Evolutionary conservation across 75 land plant genomes (phyloP).

Genomic region (Sequoiadendron giganteum): DNA sequence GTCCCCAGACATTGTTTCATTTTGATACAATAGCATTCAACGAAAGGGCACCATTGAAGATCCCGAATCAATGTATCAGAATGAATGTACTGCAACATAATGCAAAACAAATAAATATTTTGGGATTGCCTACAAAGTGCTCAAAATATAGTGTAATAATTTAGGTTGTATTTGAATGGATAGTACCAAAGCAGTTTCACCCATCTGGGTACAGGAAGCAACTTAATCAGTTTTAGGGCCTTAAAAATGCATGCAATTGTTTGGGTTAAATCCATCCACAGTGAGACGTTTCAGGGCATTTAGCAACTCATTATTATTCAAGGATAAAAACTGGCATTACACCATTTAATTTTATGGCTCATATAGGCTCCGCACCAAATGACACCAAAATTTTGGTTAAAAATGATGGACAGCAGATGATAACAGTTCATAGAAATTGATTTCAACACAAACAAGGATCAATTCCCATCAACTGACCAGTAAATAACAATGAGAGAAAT

Average conservation of each 20-base stretch:
- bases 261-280: not conserved
- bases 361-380: not conserved
- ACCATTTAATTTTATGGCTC: not conserved
- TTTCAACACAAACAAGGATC: not conserved
- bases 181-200: not conserved
- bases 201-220: not conserved
- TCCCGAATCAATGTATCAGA: not conserved
- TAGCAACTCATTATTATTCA: not conserved
- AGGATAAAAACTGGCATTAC: not conserved
- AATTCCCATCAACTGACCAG: not conserved
- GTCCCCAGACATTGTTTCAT: not conserved
- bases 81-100: not conserved
- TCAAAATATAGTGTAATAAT: not conserved
- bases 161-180: not conserved
- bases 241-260: not conserved
- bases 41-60: not conserved
- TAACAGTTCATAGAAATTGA: not conserved
- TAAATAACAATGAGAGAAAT: not conserved
- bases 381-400: not conserved
- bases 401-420: not conserved
- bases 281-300: not conserved
- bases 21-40: not conserved
- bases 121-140: not conserved
- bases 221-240: not conserved
- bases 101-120: not conserved